Percentiles rank a stretch among this genome's conserved stretches.
These are phyloP conservation scores for Sarocladium brachiariae DNA, from an alignment of 2,329 filamentous ascomycete genomes.

Conservation along the genomic window DNA sequence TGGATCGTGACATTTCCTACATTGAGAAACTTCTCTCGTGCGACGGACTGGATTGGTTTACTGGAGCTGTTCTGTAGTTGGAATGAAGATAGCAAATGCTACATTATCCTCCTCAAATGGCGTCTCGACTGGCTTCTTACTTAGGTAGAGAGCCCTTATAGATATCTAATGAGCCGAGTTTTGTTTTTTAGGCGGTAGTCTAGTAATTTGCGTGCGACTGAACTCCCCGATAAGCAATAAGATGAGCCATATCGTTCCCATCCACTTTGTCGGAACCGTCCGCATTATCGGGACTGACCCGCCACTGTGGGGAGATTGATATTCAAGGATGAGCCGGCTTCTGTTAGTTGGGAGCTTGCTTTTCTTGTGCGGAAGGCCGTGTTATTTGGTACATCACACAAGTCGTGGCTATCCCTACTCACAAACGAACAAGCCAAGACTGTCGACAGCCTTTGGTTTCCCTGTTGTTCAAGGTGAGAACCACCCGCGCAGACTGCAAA, in stretches of 20 bases:
- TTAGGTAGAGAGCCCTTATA: background rate
- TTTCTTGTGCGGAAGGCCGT: too few relatives aligned
- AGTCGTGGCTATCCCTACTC: too few relatives aligned
- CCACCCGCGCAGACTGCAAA: too few relatives aligned
- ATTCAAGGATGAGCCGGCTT: too few relatives aligned
- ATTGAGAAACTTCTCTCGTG: background rate
- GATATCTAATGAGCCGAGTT: too few relatives aligned
- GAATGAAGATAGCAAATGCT: background rate
- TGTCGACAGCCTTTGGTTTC: too few relatives aligned
- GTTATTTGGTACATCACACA: too few relatives aligned
- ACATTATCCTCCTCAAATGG: background rate
- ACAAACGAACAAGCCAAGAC: too few relatives aligned
- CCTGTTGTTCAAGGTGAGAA: too few relatives aligned
- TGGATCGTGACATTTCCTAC: background rate
- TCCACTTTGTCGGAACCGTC: background rate
- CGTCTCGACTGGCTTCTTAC: background rate
- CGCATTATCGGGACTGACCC: background rate
- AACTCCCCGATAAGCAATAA: background rate
- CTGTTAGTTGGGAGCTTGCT: too few relatives aligned
- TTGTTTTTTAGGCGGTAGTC: too few relatives aligned
- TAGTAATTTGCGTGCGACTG: background rate
- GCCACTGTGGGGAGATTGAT: background rate
- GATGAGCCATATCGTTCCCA: background rate
- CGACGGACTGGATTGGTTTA: background rate
- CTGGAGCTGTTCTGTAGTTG: background rate